Conservation (phyloP, 2,329 filamentous ascomycete genomes). For the Corinectria fuckeliana region DNA sequence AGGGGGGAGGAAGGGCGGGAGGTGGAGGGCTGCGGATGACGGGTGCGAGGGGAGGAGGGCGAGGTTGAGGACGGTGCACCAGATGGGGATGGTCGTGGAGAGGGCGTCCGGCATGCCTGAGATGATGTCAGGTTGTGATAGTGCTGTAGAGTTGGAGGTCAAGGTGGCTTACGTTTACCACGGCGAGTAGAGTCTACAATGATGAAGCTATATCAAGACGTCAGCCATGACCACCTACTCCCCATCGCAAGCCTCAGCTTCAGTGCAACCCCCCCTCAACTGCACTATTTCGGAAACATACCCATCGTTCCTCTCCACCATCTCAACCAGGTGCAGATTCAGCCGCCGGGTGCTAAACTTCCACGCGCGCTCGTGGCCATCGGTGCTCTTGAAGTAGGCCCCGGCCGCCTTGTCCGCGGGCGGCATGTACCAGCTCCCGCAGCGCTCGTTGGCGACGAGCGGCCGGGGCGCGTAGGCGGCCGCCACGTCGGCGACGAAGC, state of each 20-base stretch:
- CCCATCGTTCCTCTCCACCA: conserved; percentile 73
- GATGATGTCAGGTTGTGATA: background rate
- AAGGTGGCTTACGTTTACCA: conserved; percentile 72
- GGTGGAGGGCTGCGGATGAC: conserved; percentile 62
- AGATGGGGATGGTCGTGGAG: conserved; percentile 91
- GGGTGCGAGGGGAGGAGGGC: conserved; percentile 71
- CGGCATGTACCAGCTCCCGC: conserved; percentile 92
- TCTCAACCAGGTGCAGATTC: conserved; percentile 79
- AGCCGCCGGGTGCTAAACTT: conserved; percentile 83
- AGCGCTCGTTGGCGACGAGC: conserved; percentile 90
- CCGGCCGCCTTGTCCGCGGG: conserved; percentile 70
- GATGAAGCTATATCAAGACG: conserved; percentile 61
- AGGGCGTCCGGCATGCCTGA: conserved; percentile 90
- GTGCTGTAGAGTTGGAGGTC: background rate
- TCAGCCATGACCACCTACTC: background rate
- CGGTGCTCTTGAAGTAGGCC: conserved; percentile 97
- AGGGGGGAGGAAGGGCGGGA: conserved; percentile 75
- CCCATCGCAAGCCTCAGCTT: background rate
- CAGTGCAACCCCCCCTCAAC: no score
- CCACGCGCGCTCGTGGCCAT: conserved; percentile 92
- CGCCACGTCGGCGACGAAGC: conserved; percentile 72
- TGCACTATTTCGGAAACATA: conserved; percentile 45
- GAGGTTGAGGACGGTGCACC: conserved; percentile 86
- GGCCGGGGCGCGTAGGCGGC: conserved; percentile 62
- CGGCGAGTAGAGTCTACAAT: conserved; percentile 92